Percentiles rank a stretch among this genome's conserved stretches.
These are phyloP conservation scores for Primulina tabacum DNA, from an alignment of 257 asterid genomes.

Conservation along the genomic window DNA sequence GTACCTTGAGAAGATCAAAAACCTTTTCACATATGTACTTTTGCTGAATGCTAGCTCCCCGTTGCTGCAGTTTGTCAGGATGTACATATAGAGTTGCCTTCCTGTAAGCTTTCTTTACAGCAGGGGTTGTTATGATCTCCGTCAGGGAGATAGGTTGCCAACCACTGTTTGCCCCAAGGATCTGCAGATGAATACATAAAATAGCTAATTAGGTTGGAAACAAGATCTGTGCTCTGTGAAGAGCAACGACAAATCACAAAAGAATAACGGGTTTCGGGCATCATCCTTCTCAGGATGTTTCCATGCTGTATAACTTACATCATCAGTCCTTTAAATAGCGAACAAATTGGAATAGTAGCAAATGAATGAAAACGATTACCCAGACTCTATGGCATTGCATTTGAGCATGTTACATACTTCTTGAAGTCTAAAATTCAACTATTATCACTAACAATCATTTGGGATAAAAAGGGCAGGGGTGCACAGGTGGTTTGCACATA, in stretches of 20 bases:
- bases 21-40: slow-evolving; percentile 92
- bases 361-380: neutral
- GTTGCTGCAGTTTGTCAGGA: slow-evolving; percentile 96
- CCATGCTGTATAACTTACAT: neutral
- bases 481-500: slow-evolving; percentile 30
- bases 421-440: slow-evolving; percentile 11
- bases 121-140: slow-evolving; percentile 72
- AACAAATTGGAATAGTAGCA: neutral
- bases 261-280: neutral
- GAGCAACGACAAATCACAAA: neutral
- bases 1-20: slow-evolving; percentile 93
- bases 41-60: slow-evolving; percentile 90
- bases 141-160: slow-evolving; percentile 89
- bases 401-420: neutral
- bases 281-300: neutral
- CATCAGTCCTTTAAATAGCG: neutral
- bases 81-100: slow-evolving; percentile 94
- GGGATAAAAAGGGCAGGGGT: neutral
- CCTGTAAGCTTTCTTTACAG: slow-evolving; percentile 89
- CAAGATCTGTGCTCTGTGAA: neutral
- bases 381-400: neutral
- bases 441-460: slow-evolving; percentile 8
- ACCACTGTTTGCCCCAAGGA: slow-evolving; percentile 81
- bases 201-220: slow-evolving; percentile 8
- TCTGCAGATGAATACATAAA: slow-evolving; percentile 42